phyloP scores from a whole-genome alignment of 495 filamentous ascomycete species.

The Extremus antarcticus region DNA sequence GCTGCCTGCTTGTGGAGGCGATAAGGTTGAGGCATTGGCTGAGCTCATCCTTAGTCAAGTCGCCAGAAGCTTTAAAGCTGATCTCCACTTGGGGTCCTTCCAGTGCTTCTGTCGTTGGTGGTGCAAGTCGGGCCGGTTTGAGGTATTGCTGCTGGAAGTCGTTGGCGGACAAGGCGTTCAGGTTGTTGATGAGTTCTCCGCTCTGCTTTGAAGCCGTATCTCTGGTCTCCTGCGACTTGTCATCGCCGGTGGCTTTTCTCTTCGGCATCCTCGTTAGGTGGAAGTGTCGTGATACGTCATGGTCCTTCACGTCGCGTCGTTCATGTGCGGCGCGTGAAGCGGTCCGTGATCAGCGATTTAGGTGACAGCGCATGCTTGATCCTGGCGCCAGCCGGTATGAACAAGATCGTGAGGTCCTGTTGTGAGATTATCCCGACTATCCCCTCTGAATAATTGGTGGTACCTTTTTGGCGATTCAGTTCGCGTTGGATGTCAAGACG shows the following conservation, averaged over 20 bases:
- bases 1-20: constrained; percentile 51
- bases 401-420: no score
- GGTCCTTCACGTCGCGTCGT: no score
- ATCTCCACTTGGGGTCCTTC: constrained; percentile 24
- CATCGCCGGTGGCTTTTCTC: not conserved
- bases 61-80: constrained; percentile 37
- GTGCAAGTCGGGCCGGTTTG: not conserved
- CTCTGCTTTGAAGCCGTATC: not conserved
- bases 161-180: not conserved
- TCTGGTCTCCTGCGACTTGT: not conserved
- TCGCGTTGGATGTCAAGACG: no score
- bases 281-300: not conserved
- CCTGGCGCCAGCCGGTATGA: no score
- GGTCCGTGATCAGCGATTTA: no score
- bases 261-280: not conserved
- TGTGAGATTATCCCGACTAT: no score
- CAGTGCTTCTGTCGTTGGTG: not conserved
- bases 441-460: no score
- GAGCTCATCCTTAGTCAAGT: constrained; percentile 44
- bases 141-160: constrained; percentile 1
- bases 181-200: constrained; percentile 1
- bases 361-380: no score
- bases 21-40: constrained; percentile 60
- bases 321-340: no score
- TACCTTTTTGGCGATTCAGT: no score